Evolutionary conservation across 768 basidiomycete species (phyloP), one percentile per base, ranked within the genome.

Genomic region (Naganishia kalamii): DNA sequence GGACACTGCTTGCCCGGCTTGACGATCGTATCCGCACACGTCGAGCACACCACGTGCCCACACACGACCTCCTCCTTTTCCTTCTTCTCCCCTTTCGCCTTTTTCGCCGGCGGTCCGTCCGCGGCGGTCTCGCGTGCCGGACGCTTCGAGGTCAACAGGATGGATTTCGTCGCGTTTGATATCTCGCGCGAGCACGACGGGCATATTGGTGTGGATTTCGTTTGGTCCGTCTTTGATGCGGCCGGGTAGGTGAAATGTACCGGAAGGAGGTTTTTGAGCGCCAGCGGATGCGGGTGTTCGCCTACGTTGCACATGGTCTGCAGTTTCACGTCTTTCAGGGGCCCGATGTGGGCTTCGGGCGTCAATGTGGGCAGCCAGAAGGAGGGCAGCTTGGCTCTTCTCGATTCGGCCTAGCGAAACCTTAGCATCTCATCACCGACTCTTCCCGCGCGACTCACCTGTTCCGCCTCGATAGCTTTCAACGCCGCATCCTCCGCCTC

Each of bases 331-430:
- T 92, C 90, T 70, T 84, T 82, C 46, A 92, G 78, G 3, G 87
- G 87, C 10, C 33, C 88, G 81, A 25, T 84, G 80, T 77, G 88
- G 85, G 77, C 48, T 84, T 93, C 76, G 0, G 93, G 93, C 0
- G 93, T 92, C 27, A 97, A 79, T 0, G 89, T 92, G 2, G 92
- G 92, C 41, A 99, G 82, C 96, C 96, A 99, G 76, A 96, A 99
- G 72, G 96, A 92, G 1, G 96, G 92, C 2, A 98, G 83, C 77
- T 97, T 96, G 66, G 85, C 84, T 65, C 87, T 89, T 63, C 94
- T 80, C 3, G 87, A 84, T 68, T 92, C 91, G 0, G 88, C 87
- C 76, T 82, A 5, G 19, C 43, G 19, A 10, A n/a, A n/a, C 7
- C 37, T 44, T n/a, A 44, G 43, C 19, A n/a, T 35, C 33, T n/a